Evolutionary conservation across 2,329 filamentous ascomycete species (phyloP), one percentile per base, ranked within the genome.

Genomic region (Aspergillus vadensis): DNA sequence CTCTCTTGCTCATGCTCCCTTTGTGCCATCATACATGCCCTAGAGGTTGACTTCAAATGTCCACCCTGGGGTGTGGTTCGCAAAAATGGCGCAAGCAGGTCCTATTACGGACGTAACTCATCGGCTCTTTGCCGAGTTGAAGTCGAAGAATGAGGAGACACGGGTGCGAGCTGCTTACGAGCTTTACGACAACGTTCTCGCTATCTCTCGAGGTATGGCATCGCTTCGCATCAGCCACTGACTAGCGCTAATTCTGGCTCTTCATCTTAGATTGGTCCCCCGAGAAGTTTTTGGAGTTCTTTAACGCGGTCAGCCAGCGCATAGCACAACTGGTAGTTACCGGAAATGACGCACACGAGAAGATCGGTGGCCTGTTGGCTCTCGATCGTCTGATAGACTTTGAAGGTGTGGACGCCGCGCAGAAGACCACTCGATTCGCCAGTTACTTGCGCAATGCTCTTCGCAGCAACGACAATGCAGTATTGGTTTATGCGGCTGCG

Each of bases 381-480:
- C 86, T 99, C 63, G 94, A 97, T 76, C 89, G 90, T 59, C 86
- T 99, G 57, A 94, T 98, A 76, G 93, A 97, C 75, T 97, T 98
- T 74, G 94, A 97, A 70, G 94, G 93, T 61, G 91, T 97, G 69
- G 96, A 99, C 79, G 87, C 91, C 23, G 92, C 91, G 38, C 88
- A 92, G 70, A 98, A 98, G 78, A 97, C 95, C 61, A 96, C 94
- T 30, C 88, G 95, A 58, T 99, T 98, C 73, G 92, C 92, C 49
- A 92, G 92, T 65, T 96, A 94, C 71, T 86, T 99, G 61, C 91
- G 93, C 68, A 90, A 87, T 51, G 90, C 97, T 41, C 83, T 99
- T 68, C 87, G 93, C 69, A 94, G 94, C 64, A 96, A 93, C 74
- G 95, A 99, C 70, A 91, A 91, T 65, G 88, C 88, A 57, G 92